Base-by-base conservation (phyloP, 164 flowering plant species). In the Akebia trifoliata region DNA sequence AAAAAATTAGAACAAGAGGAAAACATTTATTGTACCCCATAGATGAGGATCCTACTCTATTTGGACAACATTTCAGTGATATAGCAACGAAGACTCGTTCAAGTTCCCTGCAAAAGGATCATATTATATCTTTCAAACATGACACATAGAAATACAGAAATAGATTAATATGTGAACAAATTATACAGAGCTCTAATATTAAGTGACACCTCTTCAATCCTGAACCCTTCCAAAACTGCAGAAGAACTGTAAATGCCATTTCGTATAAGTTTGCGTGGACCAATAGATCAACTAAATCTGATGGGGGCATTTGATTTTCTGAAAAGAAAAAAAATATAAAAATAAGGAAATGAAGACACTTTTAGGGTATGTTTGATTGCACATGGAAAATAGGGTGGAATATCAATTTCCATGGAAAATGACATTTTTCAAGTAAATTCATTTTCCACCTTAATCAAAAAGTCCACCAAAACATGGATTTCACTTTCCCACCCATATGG, bases 201-300 rank as follows among this genome's bases (percentile, higher is more conserved):
- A 53, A 60, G 20, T 30, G 10, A 17, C 24, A 92, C 98, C 90
- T 87, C 62, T 80, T 74, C 65, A 87, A 62, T 56, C 55, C 75
- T 51, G 96, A 85, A 59, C 76, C 93, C 69, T 73, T 81, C 81
- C 88, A 90, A 62, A 90, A 90, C 69, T 75, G 86, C 40, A 90
- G 65, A 56, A 87, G 61, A 62, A 87, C 72, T 7, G 97, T 82
- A 57, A 90, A 86, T 31, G 93, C 95, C 89, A 83, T 84, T 57
- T 93, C 99, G 70, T 87, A 84, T 17, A 80, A 69, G 61, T 79
- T 69, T 61, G 71, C 65, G 68, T 90, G 78, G 57, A 93, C 74
- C 71, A 93, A 64, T 29, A 81, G 77, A 67, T 81, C 83, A 59
- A 87, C 75, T 59, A 86, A 58, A 60, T 78, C 86, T 57, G 80